A percentile compares a stretch with the other conserved stretches of the same genome.
Conservation (phyloP, 2,329 filamentous ascomycete species). For the Cadophora luteo-olivacea region DNA sequence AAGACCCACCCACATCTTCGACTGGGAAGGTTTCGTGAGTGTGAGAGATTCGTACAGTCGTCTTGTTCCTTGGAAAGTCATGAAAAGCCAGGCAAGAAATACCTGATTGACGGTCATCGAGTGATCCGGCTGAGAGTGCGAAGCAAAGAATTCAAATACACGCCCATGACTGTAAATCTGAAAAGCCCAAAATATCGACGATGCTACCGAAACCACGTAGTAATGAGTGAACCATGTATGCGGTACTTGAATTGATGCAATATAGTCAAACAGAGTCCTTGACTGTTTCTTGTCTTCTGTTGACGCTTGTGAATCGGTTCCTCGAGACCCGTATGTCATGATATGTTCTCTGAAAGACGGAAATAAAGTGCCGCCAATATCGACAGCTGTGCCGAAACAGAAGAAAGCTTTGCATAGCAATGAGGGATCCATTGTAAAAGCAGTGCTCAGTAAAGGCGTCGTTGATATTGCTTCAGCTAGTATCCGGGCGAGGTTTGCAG, state of each 20-base stretch:
- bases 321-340: conserved; percentile 44
- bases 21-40: conserved; percentile 67
- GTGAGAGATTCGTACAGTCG: conserved; percentile 77
- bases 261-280: conserved; percentile 27
- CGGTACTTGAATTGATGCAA: conserved; percentile 61
- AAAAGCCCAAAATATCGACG: conserved; percentile 75
- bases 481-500: background rate
- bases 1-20: conserved; percentile 85
- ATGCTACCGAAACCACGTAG: conserved; percentile 74
- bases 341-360: conserved; percentile 41
- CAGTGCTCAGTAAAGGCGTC: background rate
- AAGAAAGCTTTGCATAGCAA: conserved; percentile 42
- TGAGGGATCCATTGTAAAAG: conserved; percentile 37
- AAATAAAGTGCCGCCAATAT: conserved; percentile 40
- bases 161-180: conserved; percentile 65
- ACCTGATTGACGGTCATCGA: conserved; percentile 69
- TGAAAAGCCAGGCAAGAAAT: conserved; percentile 70
- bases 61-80: conserved; percentile 76
- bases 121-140: conserved; percentile 37
- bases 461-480: background rate
- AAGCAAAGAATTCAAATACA: conserved; percentile 57
- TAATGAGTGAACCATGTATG: conserved; percentile 92
- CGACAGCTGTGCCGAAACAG: conserved; percentile 35
- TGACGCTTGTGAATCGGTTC: conserved; percentile 21
- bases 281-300: conserved; percentile 10